Evolutionary conservation across 2,329 filamentous ascomycete genomes (phyloP).

Genomic region (Penicillium sp.): DNA sequence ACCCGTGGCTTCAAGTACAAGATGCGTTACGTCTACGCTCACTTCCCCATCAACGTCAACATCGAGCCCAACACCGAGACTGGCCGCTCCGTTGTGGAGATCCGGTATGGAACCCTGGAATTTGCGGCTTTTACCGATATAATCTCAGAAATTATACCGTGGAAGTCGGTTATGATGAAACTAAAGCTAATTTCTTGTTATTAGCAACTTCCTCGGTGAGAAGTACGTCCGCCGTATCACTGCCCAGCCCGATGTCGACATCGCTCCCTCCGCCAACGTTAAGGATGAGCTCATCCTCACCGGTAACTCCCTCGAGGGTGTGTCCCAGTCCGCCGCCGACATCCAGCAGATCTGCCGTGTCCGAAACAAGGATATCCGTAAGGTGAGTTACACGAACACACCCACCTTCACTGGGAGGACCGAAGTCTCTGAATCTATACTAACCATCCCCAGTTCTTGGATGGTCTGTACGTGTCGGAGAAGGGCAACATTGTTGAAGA

Average conservation of each 20-base stretch:
- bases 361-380: constrained; percentile 99
- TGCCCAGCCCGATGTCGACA: constrained; percentile 87
- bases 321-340: constrained; percentile 97
- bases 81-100: constrained; percentile 86
- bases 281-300: constrained; percentile 95
- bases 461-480: constrained; percentile 99
- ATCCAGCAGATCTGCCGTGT: constrained; percentile 99
- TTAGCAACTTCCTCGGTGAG: constrained; percentile 96
- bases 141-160: background rate
- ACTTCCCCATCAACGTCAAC: constrained; percentile 99
- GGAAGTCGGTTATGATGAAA: background rate
- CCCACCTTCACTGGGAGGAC: background rate
- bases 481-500: constrained; percentile 84
- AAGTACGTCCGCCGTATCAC: constrained; percentile 93
- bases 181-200: constrained; percentile 12
- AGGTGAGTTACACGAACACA: constrained; percentile 55
- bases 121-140: background rate
- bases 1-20: constrained; percentile 99
- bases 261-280: constrained; percentile 83
- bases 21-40: constrained; percentile 99
- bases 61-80: constrained; percentile 94
- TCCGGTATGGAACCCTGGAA: constrained; percentile 66
- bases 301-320: constrained; percentile 94
- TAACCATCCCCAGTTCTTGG: constrained; percentile 72
- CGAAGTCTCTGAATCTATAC: background rate